Percentiles rank a stretch among this genome's conserved stretches.
Conservation (phyloP, 2,329 filamentous ascomycete species). For the Nothopassalora personata region DNA sequence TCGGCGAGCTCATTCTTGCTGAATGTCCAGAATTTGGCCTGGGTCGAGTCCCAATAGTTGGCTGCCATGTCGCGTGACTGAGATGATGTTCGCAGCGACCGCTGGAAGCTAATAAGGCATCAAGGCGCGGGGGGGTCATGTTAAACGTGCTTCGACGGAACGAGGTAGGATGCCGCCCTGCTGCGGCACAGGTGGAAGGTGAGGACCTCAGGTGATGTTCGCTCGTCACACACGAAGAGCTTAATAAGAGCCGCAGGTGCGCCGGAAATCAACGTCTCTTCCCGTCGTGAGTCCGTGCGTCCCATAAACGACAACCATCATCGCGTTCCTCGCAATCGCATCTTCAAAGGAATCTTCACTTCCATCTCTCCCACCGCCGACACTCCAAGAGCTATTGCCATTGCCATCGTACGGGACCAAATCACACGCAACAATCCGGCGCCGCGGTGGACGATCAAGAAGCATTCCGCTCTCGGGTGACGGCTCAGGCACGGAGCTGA, state of each 20-base stretch:
- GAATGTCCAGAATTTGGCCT: constrained; percentile 86
- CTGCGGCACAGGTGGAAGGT: neutral
- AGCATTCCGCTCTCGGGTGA: neutral
- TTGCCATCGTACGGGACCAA: neutral
- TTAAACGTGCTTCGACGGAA: too few relatives aligned
- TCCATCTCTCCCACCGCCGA: neutral
- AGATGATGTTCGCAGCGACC: neutral
- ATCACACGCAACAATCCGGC: neutral
- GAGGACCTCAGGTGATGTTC: too few relatives aligned
- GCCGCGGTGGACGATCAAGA: neutral
- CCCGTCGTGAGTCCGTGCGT: neutral
- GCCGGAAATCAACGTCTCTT: neutral
- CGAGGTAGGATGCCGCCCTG: neutral
- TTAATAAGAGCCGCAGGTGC: too few relatives aligned
- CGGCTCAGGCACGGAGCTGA: constrained; percentile 9
- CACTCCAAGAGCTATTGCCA: neutral
- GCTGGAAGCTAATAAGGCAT: too few relatives aligned
- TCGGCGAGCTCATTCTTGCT: constrained; percentile 72
- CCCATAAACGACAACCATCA: neutral
- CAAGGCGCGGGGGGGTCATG: too few relatives aligned
- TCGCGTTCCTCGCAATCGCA: neutral
- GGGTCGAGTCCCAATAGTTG: constrained; percentile 95
- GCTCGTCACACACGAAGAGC: too few relatives aligned
- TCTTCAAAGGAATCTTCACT: neutral
- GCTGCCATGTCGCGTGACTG: constrained; percentile 62